Evolutionary conservation across 2,329 filamentous ascomycete species (phyloP).

Genomic region (Botrytis porri): DNA sequence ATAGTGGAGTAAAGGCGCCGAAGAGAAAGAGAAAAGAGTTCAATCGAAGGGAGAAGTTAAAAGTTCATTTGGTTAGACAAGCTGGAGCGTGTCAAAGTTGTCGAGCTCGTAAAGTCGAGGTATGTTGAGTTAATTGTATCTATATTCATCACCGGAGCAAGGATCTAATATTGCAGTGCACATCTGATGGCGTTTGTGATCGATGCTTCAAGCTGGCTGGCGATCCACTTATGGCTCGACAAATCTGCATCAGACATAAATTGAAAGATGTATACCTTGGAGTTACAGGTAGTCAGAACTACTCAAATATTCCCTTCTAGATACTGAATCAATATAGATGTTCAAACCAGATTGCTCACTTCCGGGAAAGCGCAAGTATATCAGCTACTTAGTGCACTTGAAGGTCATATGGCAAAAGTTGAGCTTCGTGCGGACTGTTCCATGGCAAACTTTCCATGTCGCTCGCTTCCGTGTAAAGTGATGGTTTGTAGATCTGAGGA

Average conservation of each 20-base stretch:
- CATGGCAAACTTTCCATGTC: constrained; percentile 21
- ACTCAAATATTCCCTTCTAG: neutral
- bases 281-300: constrained; percentile 21
- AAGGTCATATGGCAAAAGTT: constrained; percentile 19
- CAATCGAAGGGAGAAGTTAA: constrained; percentile 20
- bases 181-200: constrained; percentile 22
- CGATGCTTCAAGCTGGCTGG: constrained; percentile 22
- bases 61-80: constrained; percentile 24
- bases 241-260: constrained; percentile 26
- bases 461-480: constrained; percentile 21
- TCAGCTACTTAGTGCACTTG: constrained; percentile 1
- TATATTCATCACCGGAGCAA: neutral
- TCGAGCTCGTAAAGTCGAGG: constrained; percentile 24
- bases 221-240: constrained; percentile 17
- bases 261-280: constrained; percentile 25
- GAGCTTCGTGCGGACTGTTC: constrained; percentile 19
- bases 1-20: constrained; percentile 7
- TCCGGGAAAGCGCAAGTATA: constrained; percentile 11
- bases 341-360: constrained; percentile 22
- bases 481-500: constrained; percentile 24
- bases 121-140: neutral
- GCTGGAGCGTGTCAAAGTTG: constrained; percentile 24
- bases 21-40: constrained; percentile 24
- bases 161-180: constrained; percentile 22
- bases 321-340: constrained; percentile 11